phyloP scores from a whole-genome alignment of 805 yeast genomes.

The Candida argentea region DNA sequence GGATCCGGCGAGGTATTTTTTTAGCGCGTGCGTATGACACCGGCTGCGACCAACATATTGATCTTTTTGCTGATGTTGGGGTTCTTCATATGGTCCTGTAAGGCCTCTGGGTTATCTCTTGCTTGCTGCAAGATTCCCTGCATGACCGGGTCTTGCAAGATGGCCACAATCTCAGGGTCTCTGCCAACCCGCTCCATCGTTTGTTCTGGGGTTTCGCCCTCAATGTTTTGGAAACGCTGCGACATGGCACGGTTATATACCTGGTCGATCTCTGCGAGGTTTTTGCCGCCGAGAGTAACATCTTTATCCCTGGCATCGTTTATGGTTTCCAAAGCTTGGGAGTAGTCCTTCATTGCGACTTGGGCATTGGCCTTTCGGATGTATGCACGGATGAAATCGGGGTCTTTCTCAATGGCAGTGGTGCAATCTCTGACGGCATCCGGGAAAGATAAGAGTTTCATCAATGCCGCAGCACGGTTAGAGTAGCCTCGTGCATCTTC shows the following conservation, averaged over 20 bases:
- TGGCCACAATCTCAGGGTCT: conserved; percentile 90
- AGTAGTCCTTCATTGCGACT: conserved; percentile 81
- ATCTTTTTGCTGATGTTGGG: conserved; percentile 87
- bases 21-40: conserved; percentile 84
- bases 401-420: conserved; percentile 79
- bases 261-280: conserved; percentile 69
- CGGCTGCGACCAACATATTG: conserved; percentile 86
- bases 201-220: conserved; percentile 89
- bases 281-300: conserved; percentile 49
- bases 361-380: conserved; percentile 94
- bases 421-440: conserved; percentile 93
- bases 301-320: conserved; percentile 72
- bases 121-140: conserved; percentile 92
- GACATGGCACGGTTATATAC: conserved; percentile 66
- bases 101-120: conserved; percentile 88
- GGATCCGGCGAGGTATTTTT: no score
- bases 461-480: conserved; percentile 94
- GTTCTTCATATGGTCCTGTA: conserved; percentile 95
- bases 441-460: conserved; percentile 93
- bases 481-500: conserved; percentile 94
- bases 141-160: conserved; percentile 93
- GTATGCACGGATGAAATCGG: conserved; percentile 85
- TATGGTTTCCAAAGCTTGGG: conserved; percentile 73
- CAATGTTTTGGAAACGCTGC: conserved; percentile 72
- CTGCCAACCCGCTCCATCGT: conserved; percentile 81